These are phyloP conservation scores for Chlamydomonas incerta DNA, from an alignment of 139 green algal genomes.

Conservation along the genomic window DNA sequence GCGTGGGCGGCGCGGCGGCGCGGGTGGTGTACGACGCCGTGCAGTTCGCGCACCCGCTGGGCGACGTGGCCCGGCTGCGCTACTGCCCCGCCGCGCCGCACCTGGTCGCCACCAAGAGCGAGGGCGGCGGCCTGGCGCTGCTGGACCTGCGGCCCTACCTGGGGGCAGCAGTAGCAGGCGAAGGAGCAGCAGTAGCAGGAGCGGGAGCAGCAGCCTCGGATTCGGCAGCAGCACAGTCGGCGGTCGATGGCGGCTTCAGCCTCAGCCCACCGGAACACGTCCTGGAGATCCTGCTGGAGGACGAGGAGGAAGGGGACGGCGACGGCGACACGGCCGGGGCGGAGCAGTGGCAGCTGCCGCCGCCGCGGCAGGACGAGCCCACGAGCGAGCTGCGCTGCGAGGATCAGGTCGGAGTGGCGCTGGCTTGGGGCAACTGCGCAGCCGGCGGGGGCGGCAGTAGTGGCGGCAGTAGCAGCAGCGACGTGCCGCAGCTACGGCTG, in stretches of 20 bases:
- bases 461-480: neutral
- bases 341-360: neutral
- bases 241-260: no score
- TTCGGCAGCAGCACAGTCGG: no score
- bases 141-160: conserved; percentile 1
- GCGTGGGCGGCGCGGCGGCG: no score
- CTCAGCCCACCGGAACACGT: no score
- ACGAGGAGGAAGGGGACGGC: neutral
- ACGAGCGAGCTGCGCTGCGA: neutral
- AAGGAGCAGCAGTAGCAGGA: neutral
- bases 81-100: neutral
- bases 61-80: conserved; percentile 20
- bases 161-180: no score
- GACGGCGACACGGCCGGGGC: neutral
- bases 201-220: no score
- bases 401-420: conserved; percentile 8
- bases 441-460: neutral
- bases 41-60: neutral
- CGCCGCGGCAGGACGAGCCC: neutral
- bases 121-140: neutral
- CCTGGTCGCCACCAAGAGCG: conserved; percentile 12
- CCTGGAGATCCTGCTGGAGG: no score
- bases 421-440: conserved; percentile 12
- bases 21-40: neutral
- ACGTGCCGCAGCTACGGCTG: neutral